Base-by-base conservation (phyloP, 192 early-diverging fungal genomes). In the Gonapodya prolifera region DNA sequence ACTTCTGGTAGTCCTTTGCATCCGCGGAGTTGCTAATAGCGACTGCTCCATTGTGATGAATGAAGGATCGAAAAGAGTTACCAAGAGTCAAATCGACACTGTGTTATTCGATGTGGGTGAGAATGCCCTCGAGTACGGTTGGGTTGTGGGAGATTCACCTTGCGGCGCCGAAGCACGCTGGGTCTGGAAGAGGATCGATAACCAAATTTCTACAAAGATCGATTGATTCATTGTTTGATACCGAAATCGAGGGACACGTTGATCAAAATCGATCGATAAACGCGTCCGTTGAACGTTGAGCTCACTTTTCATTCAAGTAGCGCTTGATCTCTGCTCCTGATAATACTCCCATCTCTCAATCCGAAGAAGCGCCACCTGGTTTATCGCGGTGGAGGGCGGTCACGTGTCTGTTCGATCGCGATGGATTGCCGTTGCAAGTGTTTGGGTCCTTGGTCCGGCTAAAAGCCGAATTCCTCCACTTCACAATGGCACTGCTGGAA, bases 1-100 rank as follows among this genome's bases (percentile, higher is more conserved):
- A 73, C 18, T 73, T 73, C 71, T 73, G 71, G 71, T 73, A 73
- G 8, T 73, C 71, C 71, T 32, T 73, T 32, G 71, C 18, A 8
- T 73, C 71, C 8, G 71, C 71, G 8, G 28, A 30, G 32, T 73
- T 32, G 28, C 8, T 16, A 18, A 73, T 32, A 29, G 18, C 18
- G 28, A 73, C 71, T 32, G 71, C 28, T 8, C 71, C 71, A 32
- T 73, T 73, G 71, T 73, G 71, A 29, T 73, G 71, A 8, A 30
- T 18, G 71, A 73, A 73, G 8, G 71, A 73, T 2, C 71, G 71
- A 29, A 73, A 73, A 2, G 2, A 2, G 71, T 73, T 73, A 29
- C 31, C 71, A 29, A 73, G 71, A 18, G 71, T 73, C 18, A 73
- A 29, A 29, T 73, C 71, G 71, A 73, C 29, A 29, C 28, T 30